A percentile compares a stretch with the other conserved stretches of the same genome.
Conservation (phyloP, 805 yeast genomes). For the Saccharomycopsis lassenensis region DNA sequence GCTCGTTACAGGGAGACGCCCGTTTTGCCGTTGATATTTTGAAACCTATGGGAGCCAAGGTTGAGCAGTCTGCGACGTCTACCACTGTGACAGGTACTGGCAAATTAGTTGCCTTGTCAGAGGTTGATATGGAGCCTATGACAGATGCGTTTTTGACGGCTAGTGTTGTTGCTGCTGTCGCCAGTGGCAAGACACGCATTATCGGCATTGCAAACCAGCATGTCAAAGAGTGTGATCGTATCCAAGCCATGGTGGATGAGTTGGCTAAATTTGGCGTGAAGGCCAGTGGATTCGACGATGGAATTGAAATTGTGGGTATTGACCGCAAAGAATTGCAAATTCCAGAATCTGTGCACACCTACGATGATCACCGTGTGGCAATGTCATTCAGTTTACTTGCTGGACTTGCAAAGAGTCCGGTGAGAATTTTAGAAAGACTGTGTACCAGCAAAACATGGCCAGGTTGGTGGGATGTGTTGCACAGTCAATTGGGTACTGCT, state of each 20-base stretch:
- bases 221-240: slow-evolving; percentile 94
- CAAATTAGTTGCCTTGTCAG: slow-evolving; percentile 63
- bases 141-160: slow-evolving; percentile 98
- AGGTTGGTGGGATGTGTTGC: slow-evolving; percentile 97
- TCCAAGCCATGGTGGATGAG: slow-evolving; percentile 86
- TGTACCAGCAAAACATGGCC: slow-evolving; percentile 99
- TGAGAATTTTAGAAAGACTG: slow-evolving; percentile 70
- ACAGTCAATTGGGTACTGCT: slow-evolving; percentile 48
- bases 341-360: slow-evolving; percentile 57
- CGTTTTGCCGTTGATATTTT: slow-evolving; percentile 89
- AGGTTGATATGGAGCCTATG: slow-evolving; percentile 98
- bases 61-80: slow-evolving; percentile 68
- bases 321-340: slow-evolving; percentile 35
- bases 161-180: slow-evolving; percentile 87
- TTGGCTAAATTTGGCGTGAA: slow-evolving; percentile 83
- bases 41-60: slow-evolving; percentile 90
- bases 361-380: slow-evolving; percentile 96
- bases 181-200: slow-evolving; percentile 53
- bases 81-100: slow-evolving; percentile 82
- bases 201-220: slow-evolving; percentile 97
- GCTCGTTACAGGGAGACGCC: slow-evolving; percentile 95
- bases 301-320: slow-evolving; percentile 77
- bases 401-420: slow-evolving; percentile 43
- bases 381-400: slow-evolving; percentile 92
- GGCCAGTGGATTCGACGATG: slow-evolving; percentile 83